Base-by-base conservation (phyloP, 305 asterid species). In the Caryopteris hybrid region DNA sequence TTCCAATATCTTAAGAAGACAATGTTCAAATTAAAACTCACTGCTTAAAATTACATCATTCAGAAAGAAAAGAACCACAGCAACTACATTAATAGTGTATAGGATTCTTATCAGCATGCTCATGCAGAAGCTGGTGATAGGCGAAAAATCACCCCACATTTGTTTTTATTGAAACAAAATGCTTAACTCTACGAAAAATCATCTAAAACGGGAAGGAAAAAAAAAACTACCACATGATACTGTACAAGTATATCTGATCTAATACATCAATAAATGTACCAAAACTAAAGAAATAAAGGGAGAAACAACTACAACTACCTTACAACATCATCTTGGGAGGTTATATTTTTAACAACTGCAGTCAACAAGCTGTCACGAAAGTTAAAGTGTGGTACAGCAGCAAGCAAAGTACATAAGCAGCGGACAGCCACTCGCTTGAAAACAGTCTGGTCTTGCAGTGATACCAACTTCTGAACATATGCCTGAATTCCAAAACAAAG, bases 301-400 rank as follows among this genome's bases (percentile, higher is more conserved):
- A 36, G 10, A 53, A 65, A 71, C 51, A 52, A 57, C 31, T 42
- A 20, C 48, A 73, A 69, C 56, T 43, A 94, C 99, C 98, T 94
- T 7, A 85, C 68, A 75, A 81, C 80, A 52, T 94, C 98, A 79
- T 91, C 99, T 66, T 77, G 76, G 55, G 96, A 87, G 85, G 91
- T 84, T 75, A 91, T 79, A 66, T 88, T 83, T 70, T 77, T 83
- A 52, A 91, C 84, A 63, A 89, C 96, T 54, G 86, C 86, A 55
- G 86, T 80, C 74, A 94, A 59, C 85, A 94, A 85, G 78, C 73
- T 86, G 41, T 94, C 91, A 25, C 88, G 88, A 57, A 76, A 91
- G 77, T 94, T 94, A 76, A 94, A 94, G 79, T 91, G 99, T 45
- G 99, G 97, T 56, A 83, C 95, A 18, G 97, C 92, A 58, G 82